Conservation (phyloP, 2,329 filamentous ascomycete species). For the Colletotrichum somersetense region DNA sequence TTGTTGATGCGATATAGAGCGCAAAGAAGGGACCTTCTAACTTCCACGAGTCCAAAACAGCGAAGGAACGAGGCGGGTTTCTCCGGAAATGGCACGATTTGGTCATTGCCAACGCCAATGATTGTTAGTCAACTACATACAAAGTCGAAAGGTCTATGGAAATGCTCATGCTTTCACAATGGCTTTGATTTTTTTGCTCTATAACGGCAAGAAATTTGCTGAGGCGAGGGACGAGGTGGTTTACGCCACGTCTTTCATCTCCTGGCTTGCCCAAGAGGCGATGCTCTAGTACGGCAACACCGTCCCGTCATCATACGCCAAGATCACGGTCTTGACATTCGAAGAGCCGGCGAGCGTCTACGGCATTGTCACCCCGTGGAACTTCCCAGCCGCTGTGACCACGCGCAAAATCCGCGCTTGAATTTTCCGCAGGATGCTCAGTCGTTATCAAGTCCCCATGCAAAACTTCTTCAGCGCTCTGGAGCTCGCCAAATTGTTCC, state of each 20-base stretch:
- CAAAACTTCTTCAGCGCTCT: constrained; percentile 77
- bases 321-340: constrained; percentile 72
- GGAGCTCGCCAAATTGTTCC: constrained; percentile 73
- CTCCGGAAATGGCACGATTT: too few relatives aligned
- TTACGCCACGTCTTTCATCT: constrained; percentile 54
- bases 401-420: constrained; percentile 59
- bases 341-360: constrained; percentile 77
- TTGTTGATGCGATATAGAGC: too few relatives aligned
- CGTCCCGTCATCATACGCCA: constrained; percentile 55
- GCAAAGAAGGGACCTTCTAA: too few relatives aligned
- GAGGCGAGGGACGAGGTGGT: too few relatives aligned
- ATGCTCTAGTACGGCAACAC: constrained; percentile 68
- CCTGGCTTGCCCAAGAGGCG: constrained; percentile 69
- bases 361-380: constrained; percentile 76
- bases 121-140: too few relatives aligned
- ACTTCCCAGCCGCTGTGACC: constrained; percentile 69
- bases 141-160: too few relatives aligned
- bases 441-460: constrained; percentile 78
- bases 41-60: too few relatives aligned
- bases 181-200: too few relatives aligned
- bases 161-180: too few relatives aligned
- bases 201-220: too few relatives aligned
- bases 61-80: too few relatives aligned
- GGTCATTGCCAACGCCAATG: too few relatives aligned
- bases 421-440: constrained; percentile 77